A percentile compares a stretch with the other conserved stretches of the same genome.
These are phyloP conservation scores for Calvatia gigantea DNA, from an alignment of 768 basidiomycete genomes.

Conservation along the genomic window DNA sequence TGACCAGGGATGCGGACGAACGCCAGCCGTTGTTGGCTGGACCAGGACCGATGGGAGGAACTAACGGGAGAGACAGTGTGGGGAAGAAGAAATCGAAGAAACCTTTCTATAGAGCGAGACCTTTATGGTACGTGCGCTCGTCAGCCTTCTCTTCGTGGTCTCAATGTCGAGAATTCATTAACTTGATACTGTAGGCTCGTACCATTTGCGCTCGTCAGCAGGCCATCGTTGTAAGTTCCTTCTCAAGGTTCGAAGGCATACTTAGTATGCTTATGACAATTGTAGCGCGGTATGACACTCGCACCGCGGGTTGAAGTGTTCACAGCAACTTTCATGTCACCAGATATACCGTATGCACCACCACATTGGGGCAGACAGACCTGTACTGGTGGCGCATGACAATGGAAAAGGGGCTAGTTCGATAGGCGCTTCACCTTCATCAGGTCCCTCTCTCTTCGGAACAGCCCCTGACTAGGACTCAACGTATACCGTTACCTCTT, in stretches of 20 bases:
- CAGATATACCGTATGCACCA: slow-evolving; percentile 33
- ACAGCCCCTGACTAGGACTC: slow-evolving; percentile 24
- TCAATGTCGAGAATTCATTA: neutral
- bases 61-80: neutral
- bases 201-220: slow-evolving; percentile 68
- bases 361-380: slow-evolving; percentile 9
- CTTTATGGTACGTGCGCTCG: slow-evolving; percentile 38
- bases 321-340: slow-evolving; percentile 73
- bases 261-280: slow-evolving; percentile 12
- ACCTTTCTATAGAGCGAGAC: slow-evolving; percentile 49
- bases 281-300: slow-evolving; percentile 81
- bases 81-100: slow-evolving; percentile 28
- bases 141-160: neutral
- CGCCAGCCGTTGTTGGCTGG: neutral
- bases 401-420: neutral
- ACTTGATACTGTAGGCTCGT: slow-evolving; percentile 53
- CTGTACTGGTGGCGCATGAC: neutral
- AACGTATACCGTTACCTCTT: slow-evolving; percentile 14
- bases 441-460: slow-evolving; percentile 15
- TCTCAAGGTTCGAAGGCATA: neutral
- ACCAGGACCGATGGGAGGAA: no score
- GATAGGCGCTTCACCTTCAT: slow-evolving; percentile 7
- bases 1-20: neutral
- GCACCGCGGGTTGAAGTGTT: slow-evolving; percentile 79
- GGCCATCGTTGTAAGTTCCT: slow-evolving; percentile 57